Evolutionary conservation across 768 basidiomycete species (phyloP).

Genomic region (Lentinula boryana): DNA sequence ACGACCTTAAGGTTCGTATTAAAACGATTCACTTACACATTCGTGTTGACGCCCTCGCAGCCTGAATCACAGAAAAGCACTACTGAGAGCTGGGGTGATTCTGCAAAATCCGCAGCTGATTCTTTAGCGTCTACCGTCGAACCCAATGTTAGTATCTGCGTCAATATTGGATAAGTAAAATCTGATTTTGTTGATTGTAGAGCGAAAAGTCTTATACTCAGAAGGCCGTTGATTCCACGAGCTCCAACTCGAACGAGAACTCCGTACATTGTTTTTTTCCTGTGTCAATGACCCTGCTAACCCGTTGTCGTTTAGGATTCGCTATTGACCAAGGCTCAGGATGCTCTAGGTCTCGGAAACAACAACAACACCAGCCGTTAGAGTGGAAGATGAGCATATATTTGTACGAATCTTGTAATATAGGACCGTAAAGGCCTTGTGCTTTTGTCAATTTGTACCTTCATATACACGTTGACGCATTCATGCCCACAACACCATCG

Average conservation of each 20-base stretch:
- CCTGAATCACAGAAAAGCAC: conserved; percentile 56
- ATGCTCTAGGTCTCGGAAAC: conserved; percentile 36
- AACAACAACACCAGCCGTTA: conserved; percentile 13
- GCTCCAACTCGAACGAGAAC: conserved; percentile 43
- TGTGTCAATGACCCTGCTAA: background rate
- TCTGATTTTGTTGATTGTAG: conserved; percentile 16
- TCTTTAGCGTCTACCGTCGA: conserved; percentile 41
- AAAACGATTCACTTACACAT: background rate
- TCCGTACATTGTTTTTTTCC: conserved; percentile 18
- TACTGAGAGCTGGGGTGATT: conserved; percentile 45
- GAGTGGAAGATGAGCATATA: background rate
- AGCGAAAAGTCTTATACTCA: conserved; percentile 49
- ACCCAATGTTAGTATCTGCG: conserved; percentile 30
- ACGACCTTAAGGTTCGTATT: conserved; percentile 41
- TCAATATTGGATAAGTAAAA: conserved; percentile 1
- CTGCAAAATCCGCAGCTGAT: conserved; percentile 40
- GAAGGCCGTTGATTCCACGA: conserved; percentile 40
- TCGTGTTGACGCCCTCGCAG: conserved; percentile 19
- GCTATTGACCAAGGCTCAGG: conserved; percentile 45
- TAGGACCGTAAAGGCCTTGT: too few relatives aligned
- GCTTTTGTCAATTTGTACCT: too few relatives aligned
- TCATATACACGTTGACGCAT: too few relatives aligned
- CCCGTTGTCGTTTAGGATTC: conserved; percentile 24
- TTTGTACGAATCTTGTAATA: too few relatives aligned
- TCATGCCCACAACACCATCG: too few relatives aligned